These are phyloP conservation scores for Leptographium lundbergii DNA, from an alignment of 2,329 filamentous ascomycete genomes.

Conservation along the genomic window DNA sequence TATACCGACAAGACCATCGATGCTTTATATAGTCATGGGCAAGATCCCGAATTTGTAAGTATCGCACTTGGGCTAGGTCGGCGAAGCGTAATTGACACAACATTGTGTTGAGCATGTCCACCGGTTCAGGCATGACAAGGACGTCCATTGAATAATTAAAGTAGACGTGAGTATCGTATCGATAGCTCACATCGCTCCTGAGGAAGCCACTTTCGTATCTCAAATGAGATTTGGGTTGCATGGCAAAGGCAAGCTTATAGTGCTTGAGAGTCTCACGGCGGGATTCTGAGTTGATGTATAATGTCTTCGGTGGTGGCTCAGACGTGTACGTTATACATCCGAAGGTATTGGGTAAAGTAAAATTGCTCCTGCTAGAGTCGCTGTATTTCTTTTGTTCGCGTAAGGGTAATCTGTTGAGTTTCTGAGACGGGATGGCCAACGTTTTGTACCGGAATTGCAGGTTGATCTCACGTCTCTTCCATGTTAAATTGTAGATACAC, in stretches of 20 bases:
- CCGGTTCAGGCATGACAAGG: background rate
- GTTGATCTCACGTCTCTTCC: background rate
- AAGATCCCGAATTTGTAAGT: background rate
- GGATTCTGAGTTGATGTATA: background rate
- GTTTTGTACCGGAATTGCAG: background rate
- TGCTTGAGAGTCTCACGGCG: background rate
- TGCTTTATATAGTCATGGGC: too few species aligned
- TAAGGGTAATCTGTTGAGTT: too few species aligned
- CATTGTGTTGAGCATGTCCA: background rate
- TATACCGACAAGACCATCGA: too few species aligned
- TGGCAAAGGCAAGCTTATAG: background rate
- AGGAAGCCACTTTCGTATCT: too few species aligned
- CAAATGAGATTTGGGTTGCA: background rate
- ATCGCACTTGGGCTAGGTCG: background rate
- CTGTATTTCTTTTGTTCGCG: too few species aligned
- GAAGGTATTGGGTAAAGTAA: too few species aligned
- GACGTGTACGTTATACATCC: background rate
- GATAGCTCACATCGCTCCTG: too few species aligned
- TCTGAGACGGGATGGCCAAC: too few species aligned
- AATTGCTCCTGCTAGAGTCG: too few species aligned
- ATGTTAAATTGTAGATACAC: background rate
- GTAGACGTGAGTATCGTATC: background rate
- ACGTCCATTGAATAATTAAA: background rate
- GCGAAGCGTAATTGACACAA: background rate
- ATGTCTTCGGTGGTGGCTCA: background rate